Evolutionary conservation across 2,329 filamentous ascomycete species (phyloP).

Genomic region (Endothia cerciana): DNA sequence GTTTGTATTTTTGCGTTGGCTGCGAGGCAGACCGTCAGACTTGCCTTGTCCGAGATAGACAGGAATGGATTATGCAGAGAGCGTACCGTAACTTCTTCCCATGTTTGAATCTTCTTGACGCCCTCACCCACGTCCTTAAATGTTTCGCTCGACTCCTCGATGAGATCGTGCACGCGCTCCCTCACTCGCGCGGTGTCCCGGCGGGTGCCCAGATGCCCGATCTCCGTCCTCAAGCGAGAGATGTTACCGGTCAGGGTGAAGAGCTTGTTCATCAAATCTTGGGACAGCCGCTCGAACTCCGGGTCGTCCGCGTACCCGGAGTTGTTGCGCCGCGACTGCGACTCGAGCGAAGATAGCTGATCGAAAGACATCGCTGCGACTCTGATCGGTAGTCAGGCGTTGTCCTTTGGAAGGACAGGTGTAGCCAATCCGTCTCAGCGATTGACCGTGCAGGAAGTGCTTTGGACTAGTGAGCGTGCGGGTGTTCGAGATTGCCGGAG

Average conservation of each 20-base stretch:
- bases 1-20: constrained; percentile 95
- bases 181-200: constrained; percentile 89
- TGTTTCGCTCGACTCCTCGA: constrained; percentile 82
- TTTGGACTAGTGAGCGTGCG: not conserved
- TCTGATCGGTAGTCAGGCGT: not conserved
- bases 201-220: constrained; percentile 83
- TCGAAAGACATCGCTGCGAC: constrained; percentile 81
- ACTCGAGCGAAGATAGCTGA: constrained; percentile 81
- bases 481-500: not conserved
- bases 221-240: constrained; percentile 79
- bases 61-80: not conserved
- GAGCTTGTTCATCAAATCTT: constrained; percentile 82
- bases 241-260: constrained; percentile 90
- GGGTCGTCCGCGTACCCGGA: constrained; percentile 87
- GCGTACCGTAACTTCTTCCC: constrained; percentile 79
- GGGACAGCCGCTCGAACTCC: constrained; percentile 82
- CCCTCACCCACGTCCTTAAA: constrained; percentile 95
- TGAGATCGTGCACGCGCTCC: constrained; percentile 84
- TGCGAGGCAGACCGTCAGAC: constrained; percentile 41
- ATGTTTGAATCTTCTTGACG: constrained; percentile 87
- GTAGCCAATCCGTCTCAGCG: not conserved
- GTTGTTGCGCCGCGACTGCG: constrained; percentile 55
- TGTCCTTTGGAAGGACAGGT: not conserved
- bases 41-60: not conserved
- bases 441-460: not conserved